phyloP scores from a whole-genome alignment of 495 filamentous ascomycete species.

The Aspergillus sparsus region DNA sequence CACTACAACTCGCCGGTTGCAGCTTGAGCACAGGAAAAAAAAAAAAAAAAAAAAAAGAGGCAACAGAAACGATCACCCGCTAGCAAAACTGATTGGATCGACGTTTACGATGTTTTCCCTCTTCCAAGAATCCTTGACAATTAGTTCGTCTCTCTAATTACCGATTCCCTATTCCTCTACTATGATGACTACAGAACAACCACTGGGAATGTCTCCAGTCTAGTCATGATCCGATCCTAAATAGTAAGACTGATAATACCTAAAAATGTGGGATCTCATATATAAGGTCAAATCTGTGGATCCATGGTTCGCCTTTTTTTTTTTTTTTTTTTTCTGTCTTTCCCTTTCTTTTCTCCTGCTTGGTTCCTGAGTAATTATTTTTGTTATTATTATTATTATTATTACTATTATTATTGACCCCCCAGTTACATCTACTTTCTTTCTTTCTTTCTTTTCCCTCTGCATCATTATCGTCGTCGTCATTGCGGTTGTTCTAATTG shows the following conservation, averaged over 20 bases:
- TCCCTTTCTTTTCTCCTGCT: conserved; percentile 16
- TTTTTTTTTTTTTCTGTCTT: conserved; percentile 6
- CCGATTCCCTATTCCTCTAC: neutral
- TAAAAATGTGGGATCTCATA: conserved; percentile 1
- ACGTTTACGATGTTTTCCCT: neutral
- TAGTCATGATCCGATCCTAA: neutral
- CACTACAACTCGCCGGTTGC: neutral
- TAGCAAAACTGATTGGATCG: neutral
- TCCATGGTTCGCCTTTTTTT: conserved; percentile 15
- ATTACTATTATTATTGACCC: neutral
- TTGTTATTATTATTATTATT: neutral
- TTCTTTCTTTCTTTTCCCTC: conserved; percentile 6
- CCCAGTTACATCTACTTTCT: neutral
- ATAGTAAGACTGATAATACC: conserved; percentile 6
- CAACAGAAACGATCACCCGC: conserved; percentile 9
- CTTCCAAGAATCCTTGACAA: neutral
- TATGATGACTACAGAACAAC: neutral
- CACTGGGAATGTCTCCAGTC: neutral
- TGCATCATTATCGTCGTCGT: neutral
- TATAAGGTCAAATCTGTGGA: conserved; percentile 10
- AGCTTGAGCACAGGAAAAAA: neutral
- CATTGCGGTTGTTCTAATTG: neutral
- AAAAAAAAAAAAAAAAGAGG: conserved; percentile 9
- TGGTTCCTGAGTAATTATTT: conserved; percentile 5
- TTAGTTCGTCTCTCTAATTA: neutral